Evolutionary conservation across 495 filamentous ascomycete species (phyloP).

Genomic region (Trichoderma orchidacearum): DNA sequence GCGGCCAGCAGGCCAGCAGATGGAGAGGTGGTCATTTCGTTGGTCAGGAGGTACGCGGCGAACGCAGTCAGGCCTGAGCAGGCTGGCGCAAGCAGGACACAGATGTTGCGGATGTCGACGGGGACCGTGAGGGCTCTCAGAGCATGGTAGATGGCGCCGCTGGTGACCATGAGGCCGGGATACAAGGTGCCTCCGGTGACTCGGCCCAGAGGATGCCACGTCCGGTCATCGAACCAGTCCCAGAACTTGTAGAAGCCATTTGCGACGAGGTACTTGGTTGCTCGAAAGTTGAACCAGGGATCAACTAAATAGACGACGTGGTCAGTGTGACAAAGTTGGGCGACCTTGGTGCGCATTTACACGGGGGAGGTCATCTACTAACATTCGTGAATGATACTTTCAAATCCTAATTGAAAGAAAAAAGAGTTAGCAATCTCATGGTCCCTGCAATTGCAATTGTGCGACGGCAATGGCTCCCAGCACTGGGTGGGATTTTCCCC

Average conservation of each 20-base stretch:
- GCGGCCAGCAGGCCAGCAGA: conserved; percentile 93
- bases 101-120: conserved; percentile 97
- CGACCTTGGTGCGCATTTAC: not conserved
- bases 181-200: conserved; percentile 98
- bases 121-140: conserved; percentile 85
- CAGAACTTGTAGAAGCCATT: conserved; percentile 98
- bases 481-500: not conserved
- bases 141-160: conserved; percentile 89
- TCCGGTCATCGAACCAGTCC: conserved; percentile 99
- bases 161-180: conserved; percentile 98
- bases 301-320: conserved; percentile 54
- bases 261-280: conserved; percentile 91
- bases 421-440: conserved; percentile 12
- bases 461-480: not conserved
- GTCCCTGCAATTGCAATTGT: not conserved
- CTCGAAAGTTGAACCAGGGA: conserved; percentile 99
- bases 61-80: conserved; percentile 94
- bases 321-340: not conserved
- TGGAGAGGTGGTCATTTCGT: conserved; percentile 84
- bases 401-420: conserved; percentile 55
- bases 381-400: conserved; percentile 99
- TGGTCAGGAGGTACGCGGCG: conserved; percentile 90
- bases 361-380: conserved; percentile 16
- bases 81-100: conserved; percentile 87
- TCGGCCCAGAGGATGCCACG: conserved; percentile 98